phyloP scores from a whole-genome alignment of 371 early-diverging fungal genomes.

The Mucor sp. region DNA sequence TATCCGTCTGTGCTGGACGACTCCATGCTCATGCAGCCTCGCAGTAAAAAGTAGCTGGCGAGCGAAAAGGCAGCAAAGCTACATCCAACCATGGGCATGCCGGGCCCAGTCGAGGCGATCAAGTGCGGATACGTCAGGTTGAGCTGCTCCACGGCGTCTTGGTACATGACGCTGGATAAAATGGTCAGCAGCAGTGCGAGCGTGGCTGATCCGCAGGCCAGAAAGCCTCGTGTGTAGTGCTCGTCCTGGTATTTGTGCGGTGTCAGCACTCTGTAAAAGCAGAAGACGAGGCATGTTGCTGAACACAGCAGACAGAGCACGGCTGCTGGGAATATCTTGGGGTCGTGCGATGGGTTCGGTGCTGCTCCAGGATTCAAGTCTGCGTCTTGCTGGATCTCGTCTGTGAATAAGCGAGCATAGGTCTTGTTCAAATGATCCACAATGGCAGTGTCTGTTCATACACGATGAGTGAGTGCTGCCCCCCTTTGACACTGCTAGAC shows the following conservation, averaged over 20 bases:
- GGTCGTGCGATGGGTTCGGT: slow-evolving; percentile 45
- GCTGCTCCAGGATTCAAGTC: slow-evolving; percentile 34
- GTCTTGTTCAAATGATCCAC: slow-evolving; percentile 32
- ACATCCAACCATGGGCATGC: slow-evolving; percentile 37
- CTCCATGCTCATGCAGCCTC: slow-evolving; percentile 36
- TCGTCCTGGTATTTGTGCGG: slow-evolving; percentile 34
- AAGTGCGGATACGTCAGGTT: slow-evolving; percentile 41
- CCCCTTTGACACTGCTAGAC: background rate
- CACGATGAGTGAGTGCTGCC: too few relatives aligned
- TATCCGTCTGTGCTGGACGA: slow-evolving; percentile 33
- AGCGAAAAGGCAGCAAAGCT: slow-evolving; percentile 34
- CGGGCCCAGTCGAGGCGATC: slow-evolving; percentile 35
- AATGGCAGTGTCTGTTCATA: slow-evolving; percentile 34
- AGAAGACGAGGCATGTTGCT: slow-evolving; percentile 20
- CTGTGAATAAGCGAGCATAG: slow-evolving; percentile 32
- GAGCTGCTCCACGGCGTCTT: slow-evolving; percentile 33
- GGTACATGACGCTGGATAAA: slow-evolving; percentile 38
- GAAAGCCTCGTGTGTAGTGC: slow-evolving; percentile 44
- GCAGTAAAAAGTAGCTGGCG: slow-evolving; percentile 29
- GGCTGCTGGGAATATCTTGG: slow-evolving; percentile 39
- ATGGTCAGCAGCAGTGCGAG: slow-evolving; percentile 34
- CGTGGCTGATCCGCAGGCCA: slow-evolving; percentile 32
- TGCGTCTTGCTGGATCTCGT: slow-evolving; percentile 30
- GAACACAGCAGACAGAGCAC: slow-evolving; percentile 39
- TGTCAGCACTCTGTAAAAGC: slow-evolving; percentile 14